Evolutionary conservation across 2,329 filamentous ascomycete species (phyloP).

Genomic region (Cercospora brassicicola): DNA sequence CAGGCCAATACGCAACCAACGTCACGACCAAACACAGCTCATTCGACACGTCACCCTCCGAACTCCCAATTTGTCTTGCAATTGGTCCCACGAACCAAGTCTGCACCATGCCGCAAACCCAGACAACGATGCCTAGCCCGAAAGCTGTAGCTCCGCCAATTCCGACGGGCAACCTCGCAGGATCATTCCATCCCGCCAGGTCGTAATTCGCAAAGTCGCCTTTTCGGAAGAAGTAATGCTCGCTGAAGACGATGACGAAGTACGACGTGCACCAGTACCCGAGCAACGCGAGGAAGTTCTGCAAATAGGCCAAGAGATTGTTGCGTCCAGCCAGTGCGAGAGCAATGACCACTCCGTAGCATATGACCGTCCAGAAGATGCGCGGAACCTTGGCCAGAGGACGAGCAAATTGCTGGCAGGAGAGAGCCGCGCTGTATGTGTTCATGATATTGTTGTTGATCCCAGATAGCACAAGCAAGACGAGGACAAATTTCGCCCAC

Average conservation of each 20-base stretch:
- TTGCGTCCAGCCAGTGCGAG: constrained; percentile 48
- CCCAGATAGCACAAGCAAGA: constrained; percentile 40
- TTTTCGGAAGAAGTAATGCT: constrained; percentile 49
- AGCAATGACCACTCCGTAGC: constrained; percentile 47
- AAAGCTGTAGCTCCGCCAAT: constrained; percentile 45
- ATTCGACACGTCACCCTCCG: constrained; percentile 59
- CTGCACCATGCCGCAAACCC: constrained; percentile 57
- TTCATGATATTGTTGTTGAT: constrained; percentile 46
- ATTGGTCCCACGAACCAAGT: constrained; percentile 54
- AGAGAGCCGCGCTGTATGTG: constrained; percentile 48
- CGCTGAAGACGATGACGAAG: constrained; percentile 49
- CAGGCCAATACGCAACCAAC: constrained; percentile 49
- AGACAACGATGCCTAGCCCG: constrained; percentile 44
- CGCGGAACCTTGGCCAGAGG: constrained; percentile 55
- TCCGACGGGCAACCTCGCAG: constrained; percentile 45
- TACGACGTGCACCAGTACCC: constrained; percentile 52
- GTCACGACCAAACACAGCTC: constrained; percentile 56
- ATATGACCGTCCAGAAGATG: constrained; percentile 49
- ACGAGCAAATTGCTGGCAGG: constrained; percentile 50
- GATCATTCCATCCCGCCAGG: constrained; percentile 50
- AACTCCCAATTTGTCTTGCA: constrained; percentile 56
- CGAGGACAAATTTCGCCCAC: constrained; percentile 52
- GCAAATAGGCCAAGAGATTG: constrained; percentile 45
- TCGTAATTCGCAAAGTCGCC: constrained; percentile 46
- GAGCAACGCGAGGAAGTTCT: constrained; percentile 49